Evolutionary conservation across 2,329 filamentous ascomycete genomes (phyloP).

Genomic region (Hypocrella siamensis): DNA sequence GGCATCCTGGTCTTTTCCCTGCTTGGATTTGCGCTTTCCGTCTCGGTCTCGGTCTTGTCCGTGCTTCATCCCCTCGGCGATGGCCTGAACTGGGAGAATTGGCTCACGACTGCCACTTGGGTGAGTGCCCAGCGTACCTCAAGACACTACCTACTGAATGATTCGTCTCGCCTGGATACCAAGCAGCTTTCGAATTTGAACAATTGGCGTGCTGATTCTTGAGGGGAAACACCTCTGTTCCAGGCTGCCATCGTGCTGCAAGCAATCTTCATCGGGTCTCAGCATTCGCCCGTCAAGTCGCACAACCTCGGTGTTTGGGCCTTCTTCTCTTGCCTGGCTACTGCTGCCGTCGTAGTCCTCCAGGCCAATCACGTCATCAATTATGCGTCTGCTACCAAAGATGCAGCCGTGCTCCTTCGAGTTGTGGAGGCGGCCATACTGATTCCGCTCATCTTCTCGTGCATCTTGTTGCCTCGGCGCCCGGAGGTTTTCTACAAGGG

Average conservation of each 20-base stretch:
- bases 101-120: constrained; percentile 46
- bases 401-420: constrained; percentile 27
- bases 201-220: no score
- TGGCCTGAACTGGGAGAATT: constrained; percentile 34
- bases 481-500: constrained; percentile 49
- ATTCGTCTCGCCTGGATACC: background rate
- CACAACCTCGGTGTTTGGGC: constrained; percentile 38
- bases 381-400: constrained; percentile 15
- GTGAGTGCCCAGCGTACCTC: constrained; percentile 26
- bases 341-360: constrained; percentile 25
- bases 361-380: constrained; percentile 24
- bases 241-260: constrained; percentile 38
- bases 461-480: constrained; percentile 45
- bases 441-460: constrained; percentile 28
- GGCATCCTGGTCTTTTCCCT: constrained; percentile 37
- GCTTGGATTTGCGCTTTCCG: constrained; percentile 36
- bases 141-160: background rate
- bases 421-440: constrained; percentile 28
- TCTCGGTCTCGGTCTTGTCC: constrained; percentile 38
- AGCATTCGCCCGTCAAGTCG: constrained; percentile 32
- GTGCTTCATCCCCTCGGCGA: constrained; percentile 21
- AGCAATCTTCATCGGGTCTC: constrained; percentile 29
- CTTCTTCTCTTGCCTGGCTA: constrained; percentile 29
- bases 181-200: no score
- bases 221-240: no score